Percentiles rank a stretch among this genome's conserved stretches.
Conservation (phyloP, 352 stramenopile species). For the Thalassiosira oceanica region DNA sequence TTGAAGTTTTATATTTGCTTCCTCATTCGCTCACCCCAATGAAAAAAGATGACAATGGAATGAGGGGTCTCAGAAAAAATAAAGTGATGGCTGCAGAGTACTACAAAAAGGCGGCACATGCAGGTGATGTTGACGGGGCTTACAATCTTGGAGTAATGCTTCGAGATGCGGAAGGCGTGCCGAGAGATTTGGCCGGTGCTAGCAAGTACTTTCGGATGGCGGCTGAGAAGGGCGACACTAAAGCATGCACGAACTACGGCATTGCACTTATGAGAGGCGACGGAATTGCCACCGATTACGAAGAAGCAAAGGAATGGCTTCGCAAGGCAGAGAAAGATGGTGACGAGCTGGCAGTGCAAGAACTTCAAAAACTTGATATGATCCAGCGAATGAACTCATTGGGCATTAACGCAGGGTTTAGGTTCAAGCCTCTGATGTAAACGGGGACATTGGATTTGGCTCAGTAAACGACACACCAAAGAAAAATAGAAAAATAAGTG, state of each 20-base stretch:
- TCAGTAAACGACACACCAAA: no score
- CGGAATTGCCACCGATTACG: neutral
- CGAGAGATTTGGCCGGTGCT: neutral
- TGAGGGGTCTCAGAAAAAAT: neutral
- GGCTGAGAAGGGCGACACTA: neutral
- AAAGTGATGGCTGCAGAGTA: neutral
- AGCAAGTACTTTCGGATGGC: neutral
- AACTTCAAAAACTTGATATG: neutral
- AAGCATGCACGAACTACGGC: neutral
- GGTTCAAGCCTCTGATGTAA: no score
- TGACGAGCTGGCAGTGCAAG: neutral
- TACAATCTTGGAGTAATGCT: neutral
- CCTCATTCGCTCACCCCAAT: no score
- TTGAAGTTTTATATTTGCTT: no score
- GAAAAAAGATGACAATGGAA: neutral
- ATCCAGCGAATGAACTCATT: no score
- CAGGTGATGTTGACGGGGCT: neutral
- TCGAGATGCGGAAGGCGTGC: neutral
- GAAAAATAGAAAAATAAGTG: no score
- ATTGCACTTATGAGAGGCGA: neutral
- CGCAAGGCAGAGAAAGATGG: neutral
- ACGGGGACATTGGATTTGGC: no score
- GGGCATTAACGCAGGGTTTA: no score
- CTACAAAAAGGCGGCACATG: neutral
- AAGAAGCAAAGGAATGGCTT: neutral